A percentile compares a stretch with the other conserved stretches of the same genome.
These are phyloP conservation scores for Hyaloperonospora arabidopsidis DNA, from an alignment of 352 stramenopile species.

Conservation along the genomic window DNA sequence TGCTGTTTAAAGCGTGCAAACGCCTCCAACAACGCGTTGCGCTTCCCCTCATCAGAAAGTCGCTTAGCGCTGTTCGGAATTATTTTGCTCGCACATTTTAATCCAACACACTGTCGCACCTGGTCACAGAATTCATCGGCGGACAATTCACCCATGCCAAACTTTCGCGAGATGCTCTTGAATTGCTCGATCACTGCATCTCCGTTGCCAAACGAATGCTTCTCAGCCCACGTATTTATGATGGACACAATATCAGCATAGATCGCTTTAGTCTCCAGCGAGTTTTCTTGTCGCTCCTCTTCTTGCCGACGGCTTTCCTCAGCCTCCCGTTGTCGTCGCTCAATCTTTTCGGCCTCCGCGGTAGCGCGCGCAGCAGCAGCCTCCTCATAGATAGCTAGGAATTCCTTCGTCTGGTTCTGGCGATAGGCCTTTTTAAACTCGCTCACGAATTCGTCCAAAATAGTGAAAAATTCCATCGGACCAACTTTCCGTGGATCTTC, in stretches of 20 bases:
- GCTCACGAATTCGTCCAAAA: slow-evolving; percentile 75
- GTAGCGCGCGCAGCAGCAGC: slow-evolving; percentile 37
- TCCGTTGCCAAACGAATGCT: slow-evolving; percentile 43
- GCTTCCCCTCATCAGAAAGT: slow-evolving; percentile 49
- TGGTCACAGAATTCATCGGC: slow-evolving; percentile 66
- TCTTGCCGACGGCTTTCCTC: slow-evolving; percentile 47
- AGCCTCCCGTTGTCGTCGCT: slow-evolving; percentile 39
- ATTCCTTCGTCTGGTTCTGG: slow-evolving; percentile 84
- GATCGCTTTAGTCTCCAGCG: slow-evolving; percentile 44
- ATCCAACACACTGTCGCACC: slow-evolving; percentile 59
- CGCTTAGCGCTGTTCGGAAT: slow-evolving; percentile 69
- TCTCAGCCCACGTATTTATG: slow-evolving; percentile 52
- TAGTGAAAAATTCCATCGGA: slow-evolving; percentile 77
- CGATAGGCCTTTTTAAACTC: slow-evolving; percentile 86
- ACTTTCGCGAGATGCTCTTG: slow-evolving; percentile 47
- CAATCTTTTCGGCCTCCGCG: slow-evolving; percentile 43
- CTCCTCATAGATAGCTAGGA: slow-evolving; percentile 67
- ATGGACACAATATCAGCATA: slow-evolving; percentile 62
- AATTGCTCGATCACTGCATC: slow-evolving; percentile 52
- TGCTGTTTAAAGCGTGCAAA: slow-evolving; percentile 59
- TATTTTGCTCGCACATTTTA: slow-evolving; percentile 64
- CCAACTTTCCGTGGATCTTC: slow-evolving; percentile 77
- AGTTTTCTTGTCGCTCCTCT: slow-evolving; percentile 46
- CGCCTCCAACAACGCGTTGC: slow-evolving; percentile 40
- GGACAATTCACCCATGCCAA: slow-evolving; percentile 56